These are phyloP conservation scores for Collybiopsis luxurians DNA, from an alignment of 768 basidiomycete species.

Conservation along the genomic window DNA sequence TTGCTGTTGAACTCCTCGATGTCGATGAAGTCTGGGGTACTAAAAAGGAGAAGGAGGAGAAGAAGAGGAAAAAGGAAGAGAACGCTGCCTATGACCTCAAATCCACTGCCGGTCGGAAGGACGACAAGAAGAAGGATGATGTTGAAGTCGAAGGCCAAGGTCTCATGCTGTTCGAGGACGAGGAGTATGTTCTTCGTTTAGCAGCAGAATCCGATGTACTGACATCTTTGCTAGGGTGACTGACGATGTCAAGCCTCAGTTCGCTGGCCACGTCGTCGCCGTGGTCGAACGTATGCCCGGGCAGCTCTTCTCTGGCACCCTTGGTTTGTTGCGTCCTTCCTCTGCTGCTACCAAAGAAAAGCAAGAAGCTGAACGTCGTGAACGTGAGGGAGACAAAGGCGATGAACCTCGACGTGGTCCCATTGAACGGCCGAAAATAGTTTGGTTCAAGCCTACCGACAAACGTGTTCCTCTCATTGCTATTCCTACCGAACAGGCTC, in stretches of 20 bases:
- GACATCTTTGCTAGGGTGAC: slow-evolving; percentile 61
- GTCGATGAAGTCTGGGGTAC: slow-evolving; percentile 98
- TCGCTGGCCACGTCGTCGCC: slow-evolving; percentile 99
- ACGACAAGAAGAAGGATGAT: slow-evolving; percentile 99
- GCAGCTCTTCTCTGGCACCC: slow-evolving; percentile 95
- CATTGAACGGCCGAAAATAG: slow-evolving; percentile 94
- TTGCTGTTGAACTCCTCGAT: slow-evolving; percentile 95
- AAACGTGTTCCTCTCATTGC: slow-evolving; percentile 98
- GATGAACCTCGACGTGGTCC: slow-evolving; percentile 78
- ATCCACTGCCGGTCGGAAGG: slow-evolving; percentile 72
- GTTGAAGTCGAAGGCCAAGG: slow-evolving; percentile 99
- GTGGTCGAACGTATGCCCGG: slow-evolving; percentile 99
- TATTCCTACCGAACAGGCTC: slow-evolving; percentile 98
- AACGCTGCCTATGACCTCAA: slow-evolving; percentile 92
- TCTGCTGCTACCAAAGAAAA: slow-evolving; percentile 98
- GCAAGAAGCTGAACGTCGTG: slow-evolving; percentile 95
- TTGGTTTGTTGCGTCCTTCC: slow-evolving; percentile 92
- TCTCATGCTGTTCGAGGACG: slow-evolving; percentile 94
- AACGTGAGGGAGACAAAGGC: slow-evolving; percentile 91
- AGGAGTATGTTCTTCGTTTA: slow-evolving; percentile 59
- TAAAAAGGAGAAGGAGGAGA: slow-evolving; percentile 99
- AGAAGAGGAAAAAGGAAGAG: slow-evolving; percentile 99
- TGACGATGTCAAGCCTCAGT: slow-evolving; percentile 97
- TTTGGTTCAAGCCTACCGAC: slow-evolving; percentile 99
- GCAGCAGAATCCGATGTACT: slow-evolving; percentile 9